These are phyloP conservation scores for Helianthus annuus DNA, from an alignment of 129 eudicot species.

Conservation along the genomic window HanXRQr2.0-SUNRISE NC_035443.2:24904525-24905024, in stretches of 20 bases:
- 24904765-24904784: conserved; percentile 23
- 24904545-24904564: background rate
- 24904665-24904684: conserved; percentile 18
- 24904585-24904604: background rate
- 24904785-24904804: conserved; percentile 8
- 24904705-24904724: conserved; percentile 30
- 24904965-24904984: conserved; percentile 17
- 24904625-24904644: conserved; percentile 1
- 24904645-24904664: background rate
- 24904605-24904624: background rate
- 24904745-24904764: conserved; percentile 4
- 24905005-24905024: conserved; percentile 73
- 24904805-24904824: conserved; percentile 11
- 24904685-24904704: conserved; percentile 25
- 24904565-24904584: background rate
- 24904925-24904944: conserved; percentile 40
- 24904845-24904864: conserved; percentile 19
- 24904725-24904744: conserved; percentile 19
- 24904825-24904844: conserved; percentile 19
- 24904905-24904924: conserved; percentile 47
- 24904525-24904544: too few relatives aligned
- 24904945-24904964: conserved; percentile 43
- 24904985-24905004: conserved; percentile 59
- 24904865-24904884: background rate
- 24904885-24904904: conserved; percentile 7